A percentile compares a stretch with the other conserved stretches of the same genome.
Evolutionary conservation across 352 stramenopile genomes (phyloP).

Genomic region (Pythium scleroteichum): DNA sequence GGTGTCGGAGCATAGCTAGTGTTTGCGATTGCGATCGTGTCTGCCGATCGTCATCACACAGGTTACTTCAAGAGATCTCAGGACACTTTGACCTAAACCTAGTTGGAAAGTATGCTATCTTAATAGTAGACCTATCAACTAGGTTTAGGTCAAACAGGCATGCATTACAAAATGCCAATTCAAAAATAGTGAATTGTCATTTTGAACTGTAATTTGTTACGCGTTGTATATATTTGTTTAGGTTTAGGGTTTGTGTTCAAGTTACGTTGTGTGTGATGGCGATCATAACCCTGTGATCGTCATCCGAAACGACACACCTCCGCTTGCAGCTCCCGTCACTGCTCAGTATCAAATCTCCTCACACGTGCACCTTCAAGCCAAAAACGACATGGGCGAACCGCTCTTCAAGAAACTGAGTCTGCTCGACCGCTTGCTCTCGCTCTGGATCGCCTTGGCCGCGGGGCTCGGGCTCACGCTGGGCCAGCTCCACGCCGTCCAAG

Average conservation of each 20-base stretch:
- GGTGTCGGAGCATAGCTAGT: background rate
- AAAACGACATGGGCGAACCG: conserved; percentile 1
- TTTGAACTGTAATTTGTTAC: no score
- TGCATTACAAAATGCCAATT: no score
- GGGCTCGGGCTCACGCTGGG: conserved; percentile 42
- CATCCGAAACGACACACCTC: conserved; percentile 16
- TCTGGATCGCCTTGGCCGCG: conserved; percentile 61
- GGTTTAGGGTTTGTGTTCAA: no score
- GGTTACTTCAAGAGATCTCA: background rate
- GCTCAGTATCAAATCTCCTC: background rate
- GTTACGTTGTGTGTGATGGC: background rate
- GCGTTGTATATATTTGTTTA: no score
- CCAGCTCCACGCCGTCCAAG: conserved; percentile 40
- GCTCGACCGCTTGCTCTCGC: conserved; percentile 57
- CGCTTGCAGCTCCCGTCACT: background rate
- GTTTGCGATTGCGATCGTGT: conserved; percentile 5
- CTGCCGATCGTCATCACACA: conserved; percentile 5
- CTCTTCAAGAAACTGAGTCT: conserved; percentile 36
- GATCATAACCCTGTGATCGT: conserved; percentile 16
- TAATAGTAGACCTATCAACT: no score
- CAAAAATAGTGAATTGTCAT: no score
- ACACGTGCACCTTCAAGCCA: background rate
- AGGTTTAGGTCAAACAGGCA: no score
- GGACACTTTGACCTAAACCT: no score
- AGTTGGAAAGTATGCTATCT: no score